Evolutionary conservation across 2,329 filamentous ascomycete species (phyloP), one percentile per base, ranked within the genome.

Genomic region (Acrodontium crateriforme): DNA sequence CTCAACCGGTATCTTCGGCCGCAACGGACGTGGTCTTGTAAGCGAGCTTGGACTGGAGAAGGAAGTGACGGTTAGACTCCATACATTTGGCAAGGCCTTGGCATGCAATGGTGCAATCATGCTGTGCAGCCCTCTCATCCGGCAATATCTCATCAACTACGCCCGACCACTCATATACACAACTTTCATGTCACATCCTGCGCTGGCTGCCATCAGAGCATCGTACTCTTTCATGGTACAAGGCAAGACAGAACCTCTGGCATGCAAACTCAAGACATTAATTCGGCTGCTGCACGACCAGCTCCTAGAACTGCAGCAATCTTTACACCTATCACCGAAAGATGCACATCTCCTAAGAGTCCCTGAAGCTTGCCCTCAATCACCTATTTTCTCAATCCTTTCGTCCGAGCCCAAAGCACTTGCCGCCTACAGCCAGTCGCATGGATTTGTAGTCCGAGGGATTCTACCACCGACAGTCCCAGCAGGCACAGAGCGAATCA

Each of bases 141-240:
- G 74, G 14, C 54, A 68, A 1, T 82, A 81, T 37, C 59, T 83
- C 28, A 67, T 82, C 50, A 83, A 84, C 45, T 83, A 83, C 44
- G 76, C 78, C 1, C 68, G 77, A n/a, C 73, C 68, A 2, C 54
- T 83, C 22, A 81, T 83, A 30, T 84, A 81, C 49, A 81, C 77
- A 0, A 82, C 77, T 0, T 74, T 75, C 16, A 64, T 79, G 54
- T 65, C 71, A 0, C 70, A 71, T 21, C 68, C 74, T 0, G 62
- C 65, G 2, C 59, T 79, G 2, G 67, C 67, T 0, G 65, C 65
- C 9, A 73, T 79, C 28, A 56, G 62, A 22, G 60, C 67, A 0
- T 60, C 64, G 0, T 78, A 76, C 42, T 58, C 63, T 6, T 62
- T 73, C 17, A 54, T 81, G n/a, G 47, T 45, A 6, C 48, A 53